Percentiles rank a stretch among this genome's conserved stretches.
phyloP scores from a whole-genome alignment of 2,329 filamentous ascomycete species.

The Aspergillus oerlinghausenensis region DNA sequence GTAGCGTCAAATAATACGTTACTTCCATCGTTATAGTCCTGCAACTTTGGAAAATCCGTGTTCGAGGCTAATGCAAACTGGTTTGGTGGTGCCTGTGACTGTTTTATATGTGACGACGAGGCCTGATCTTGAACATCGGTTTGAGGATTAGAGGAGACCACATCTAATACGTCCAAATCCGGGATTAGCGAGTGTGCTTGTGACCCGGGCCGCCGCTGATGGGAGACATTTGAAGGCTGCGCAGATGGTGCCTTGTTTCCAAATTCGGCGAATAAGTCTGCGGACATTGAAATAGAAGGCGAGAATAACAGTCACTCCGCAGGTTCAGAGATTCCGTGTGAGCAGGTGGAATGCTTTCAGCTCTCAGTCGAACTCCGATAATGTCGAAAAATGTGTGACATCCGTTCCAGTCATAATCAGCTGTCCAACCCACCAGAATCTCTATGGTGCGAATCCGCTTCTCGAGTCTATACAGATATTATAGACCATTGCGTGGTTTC shows the following conservation, averaged over 20 bases:
- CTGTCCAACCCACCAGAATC: not conserved
- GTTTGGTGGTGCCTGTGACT: not conserved
- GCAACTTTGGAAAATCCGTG: conserved; percentile 11
- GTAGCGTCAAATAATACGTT: conserved; percentile 63
- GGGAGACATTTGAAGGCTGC: conserved; percentile 9
- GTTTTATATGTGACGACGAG: not conserved
- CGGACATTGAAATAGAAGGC: conserved; percentile 42
- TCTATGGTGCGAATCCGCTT: not conserved
- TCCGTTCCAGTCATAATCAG: not conserved
- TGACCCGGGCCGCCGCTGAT: conserved; percentile 7
- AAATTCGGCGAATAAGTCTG: conserved; percentile 52
- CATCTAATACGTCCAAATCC: conserved; percentile 18
- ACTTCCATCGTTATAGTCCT: conserved; percentile 23
- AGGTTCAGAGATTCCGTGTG: not conserved
- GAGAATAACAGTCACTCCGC: conserved; percentile 1
- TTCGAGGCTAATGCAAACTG: conserved; percentile 10
- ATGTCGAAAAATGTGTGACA: not conserved
- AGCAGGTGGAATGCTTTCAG: not conserved
- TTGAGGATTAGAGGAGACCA: conserved; percentile 8
- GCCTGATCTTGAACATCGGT: not conserved
- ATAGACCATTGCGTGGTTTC: not conserved
- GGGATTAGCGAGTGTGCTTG: conserved; percentile 20
- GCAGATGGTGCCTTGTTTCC: conserved; percentile 22
- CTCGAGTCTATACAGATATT: not conserved
- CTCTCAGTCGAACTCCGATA: not conserved